Percentiles rank a stretch among this genome's conserved stretches.
Evolutionary conservation across 2,329 filamentous ascomycete species (phyloP).

Genomic region (Geosmithia morbida): DNA sequence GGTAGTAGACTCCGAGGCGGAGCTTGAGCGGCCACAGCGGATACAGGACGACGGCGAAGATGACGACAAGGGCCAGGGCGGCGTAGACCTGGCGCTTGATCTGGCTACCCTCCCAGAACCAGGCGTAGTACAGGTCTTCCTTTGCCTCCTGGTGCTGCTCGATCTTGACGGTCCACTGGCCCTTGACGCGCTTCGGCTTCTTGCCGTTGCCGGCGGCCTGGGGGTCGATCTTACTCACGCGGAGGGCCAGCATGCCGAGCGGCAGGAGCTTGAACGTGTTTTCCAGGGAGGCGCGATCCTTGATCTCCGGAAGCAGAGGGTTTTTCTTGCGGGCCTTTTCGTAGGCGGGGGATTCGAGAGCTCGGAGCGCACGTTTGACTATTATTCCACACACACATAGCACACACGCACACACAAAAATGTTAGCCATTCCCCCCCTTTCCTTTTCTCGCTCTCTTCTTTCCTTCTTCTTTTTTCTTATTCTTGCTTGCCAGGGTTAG

Average conservation of each 20-base stretch:
- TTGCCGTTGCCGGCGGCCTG: conserved; percentile 51
- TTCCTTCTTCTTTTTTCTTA: no score
- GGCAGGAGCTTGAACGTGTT: conserved; percentile 92
- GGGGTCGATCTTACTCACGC: conserved; percentile 62
- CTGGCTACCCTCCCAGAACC: conserved; percentile 90
- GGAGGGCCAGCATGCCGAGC: conserved; percentile 82
- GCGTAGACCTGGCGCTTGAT: conserved; percentile 91
- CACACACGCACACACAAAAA: no score
- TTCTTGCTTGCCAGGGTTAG: neutral
- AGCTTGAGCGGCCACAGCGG: conserved; percentile 89
- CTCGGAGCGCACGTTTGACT: conserved; percentile 95
- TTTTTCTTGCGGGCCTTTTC: conserved; percentile 83
- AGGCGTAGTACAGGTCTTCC: conserved; percentile 88
- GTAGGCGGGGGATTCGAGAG: conserved; percentile 79
- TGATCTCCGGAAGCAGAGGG: conserved; percentile 74
- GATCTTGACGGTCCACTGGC: conserved; percentile 88
- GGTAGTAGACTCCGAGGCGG: conserved; percentile 90
- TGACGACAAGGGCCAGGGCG: conserved; percentile 62
- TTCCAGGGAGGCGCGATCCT: conserved; percentile 75
- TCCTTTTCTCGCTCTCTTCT: no score
- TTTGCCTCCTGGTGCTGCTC: conserved; percentile 86
- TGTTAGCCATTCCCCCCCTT: no score
- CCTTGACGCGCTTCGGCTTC: conserved; percentile 81
- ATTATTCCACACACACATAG: no score
- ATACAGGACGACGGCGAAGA: conserved; percentile 87